phyloP scores from a whole-genome alignment of 345 rosid genomes.

The Bretschneidera sinensis region DNA sequence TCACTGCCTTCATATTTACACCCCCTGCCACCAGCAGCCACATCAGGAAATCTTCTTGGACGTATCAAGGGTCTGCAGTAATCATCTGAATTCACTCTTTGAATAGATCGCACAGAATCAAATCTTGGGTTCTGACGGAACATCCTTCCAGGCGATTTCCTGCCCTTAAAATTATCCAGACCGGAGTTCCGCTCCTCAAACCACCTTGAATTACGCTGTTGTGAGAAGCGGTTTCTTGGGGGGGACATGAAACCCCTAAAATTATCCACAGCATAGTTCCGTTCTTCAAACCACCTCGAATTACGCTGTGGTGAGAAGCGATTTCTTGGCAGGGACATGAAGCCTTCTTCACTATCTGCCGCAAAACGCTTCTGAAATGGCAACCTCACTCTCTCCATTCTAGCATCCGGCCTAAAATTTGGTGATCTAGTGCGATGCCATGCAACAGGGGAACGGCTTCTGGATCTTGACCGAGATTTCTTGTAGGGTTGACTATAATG shows the following conservation, averaged over 20 bases:
- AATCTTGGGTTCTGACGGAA: slow-evolving; percentile 32
- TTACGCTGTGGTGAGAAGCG: too few relatives aligned
- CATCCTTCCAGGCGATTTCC: slow-evolving; percentile 34
- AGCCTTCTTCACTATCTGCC: slow-evolving; percentile 31
- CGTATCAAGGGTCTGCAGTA: slow-evolving; percentile 22
- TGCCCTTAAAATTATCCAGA: slow-evolving; percentile 23
- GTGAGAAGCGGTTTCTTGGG: slow-evolving; percentile 29
- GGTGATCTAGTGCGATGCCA: slow-evolving; percentile 43
- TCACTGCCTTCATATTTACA: slow-evolving; percentile 27
- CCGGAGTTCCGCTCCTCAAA: slow-evolving; percentile 35
- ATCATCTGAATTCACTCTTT: slow-evolving; percentile 23
- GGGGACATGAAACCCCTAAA: too few relatives aligned
- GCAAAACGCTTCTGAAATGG: slow-evolving; percentile 40
- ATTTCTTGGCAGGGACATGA: slow-evolving; percentile 31
- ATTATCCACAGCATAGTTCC: too few relatives aligned
- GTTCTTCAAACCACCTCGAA: too few relatives aligned
- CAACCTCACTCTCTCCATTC: slow-evolving; percentile 33
- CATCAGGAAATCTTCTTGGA: slow-evolving; percentile 24
- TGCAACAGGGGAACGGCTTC: slow-evolving; percentile 42
- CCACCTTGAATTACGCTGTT: slow-evolving; percentile 26
- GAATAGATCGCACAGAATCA: slow-evolving; percentile 23
- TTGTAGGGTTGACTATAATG: slow-evolving; percentile 22
- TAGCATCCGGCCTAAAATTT: slow-evolving; percentile 28
- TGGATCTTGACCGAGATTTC: slow-evolving; percentile 40
- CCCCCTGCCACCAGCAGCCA: slow-evolving; percentile 18